phyloP scores from a whole-genome alignment of 225 moss, liverwort and hornwort genomes.

The Pleurozium schreberi region DNA sequence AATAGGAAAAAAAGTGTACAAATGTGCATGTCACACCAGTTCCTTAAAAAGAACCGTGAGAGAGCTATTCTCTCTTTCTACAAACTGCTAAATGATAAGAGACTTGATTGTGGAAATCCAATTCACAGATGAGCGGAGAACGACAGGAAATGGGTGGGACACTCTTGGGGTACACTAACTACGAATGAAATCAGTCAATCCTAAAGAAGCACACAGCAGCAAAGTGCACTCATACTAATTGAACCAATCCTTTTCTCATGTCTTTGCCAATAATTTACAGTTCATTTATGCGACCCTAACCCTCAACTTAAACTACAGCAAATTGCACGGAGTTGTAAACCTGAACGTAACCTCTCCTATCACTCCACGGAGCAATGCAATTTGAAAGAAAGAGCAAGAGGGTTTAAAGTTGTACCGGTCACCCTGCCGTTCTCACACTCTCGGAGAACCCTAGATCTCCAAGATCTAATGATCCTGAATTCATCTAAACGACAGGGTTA shows the following conservation, averaged over 20 bases:
- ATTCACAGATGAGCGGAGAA: neutral
- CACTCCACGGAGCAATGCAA: neutral
- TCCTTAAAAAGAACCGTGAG: neutral
- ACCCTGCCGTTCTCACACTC: neutral
- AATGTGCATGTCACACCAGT: too few species aligned
- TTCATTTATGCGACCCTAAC: neutral
- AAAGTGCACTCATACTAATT: neutral
- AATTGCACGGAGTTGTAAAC: neutral
- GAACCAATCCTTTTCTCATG: neutral
- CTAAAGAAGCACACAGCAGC: neutral
- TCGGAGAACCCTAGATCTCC: neutral
- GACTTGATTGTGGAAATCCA: neutral
- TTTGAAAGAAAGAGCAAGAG: neutral
- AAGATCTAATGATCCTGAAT: neutral
- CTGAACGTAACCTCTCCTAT: neutral
- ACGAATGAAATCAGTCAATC: neutral
- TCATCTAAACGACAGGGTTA: neutral
- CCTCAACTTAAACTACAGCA: neutral
- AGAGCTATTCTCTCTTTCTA: neutral
- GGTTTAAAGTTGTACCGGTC: neutral
- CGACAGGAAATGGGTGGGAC: neutral
- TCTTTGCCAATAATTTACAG: slow-evolving; percentile 18
- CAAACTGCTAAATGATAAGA: neutral
- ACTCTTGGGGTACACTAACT: neutral
- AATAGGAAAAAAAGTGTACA: neutral